These are phyloP conservation scores for Terana coerulea DNA, from an alignment of 768 basidiomycete species.

Conservation along the genomic window DNA sequence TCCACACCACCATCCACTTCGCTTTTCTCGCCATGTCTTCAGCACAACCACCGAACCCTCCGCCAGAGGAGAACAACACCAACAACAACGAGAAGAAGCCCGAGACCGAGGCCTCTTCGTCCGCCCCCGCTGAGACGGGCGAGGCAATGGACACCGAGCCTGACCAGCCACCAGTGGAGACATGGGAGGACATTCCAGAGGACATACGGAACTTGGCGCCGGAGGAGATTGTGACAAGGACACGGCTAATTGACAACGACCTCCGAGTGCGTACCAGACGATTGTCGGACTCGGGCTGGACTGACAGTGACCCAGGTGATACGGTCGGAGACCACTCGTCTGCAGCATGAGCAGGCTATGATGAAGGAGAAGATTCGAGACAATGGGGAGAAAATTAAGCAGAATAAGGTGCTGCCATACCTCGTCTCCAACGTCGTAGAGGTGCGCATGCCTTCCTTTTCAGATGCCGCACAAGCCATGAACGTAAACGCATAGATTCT, in stretches of 20 bases:
- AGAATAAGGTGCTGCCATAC: constrained; percentile 98
- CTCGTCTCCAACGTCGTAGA: constrained; percentile 98
- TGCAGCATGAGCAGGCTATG: constrained; percentile 90
- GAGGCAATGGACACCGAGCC: constrained; percentile 69
- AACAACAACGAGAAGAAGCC: constrained; percentile 49
- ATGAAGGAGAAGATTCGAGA: constrained; percentile 99
- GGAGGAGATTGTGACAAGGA: constrained; percentile 87
- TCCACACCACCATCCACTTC: constrained; percentile 39
- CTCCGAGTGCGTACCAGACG: constrained; percentile 61
- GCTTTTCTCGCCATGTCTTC: constrained; percentile 46
- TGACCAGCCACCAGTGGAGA: constrained; percentile 69
- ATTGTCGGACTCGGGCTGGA: neutral
- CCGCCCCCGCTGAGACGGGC: constrained; percentile 26
- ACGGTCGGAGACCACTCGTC: constrained; percentile 87
- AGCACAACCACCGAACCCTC: constrained; percentile 44
- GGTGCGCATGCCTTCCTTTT: constrained; percentile 40
- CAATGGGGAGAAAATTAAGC: constrained; percentile 97
- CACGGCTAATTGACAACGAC: constrained; percentile 94
- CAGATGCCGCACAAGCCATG: neutral
- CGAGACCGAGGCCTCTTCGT: constrained; percentile 29
- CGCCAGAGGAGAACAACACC: constrained; percentile 22
- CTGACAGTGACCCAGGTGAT: constrained; percentile 66
- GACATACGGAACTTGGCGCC: constrained; percentile 75
- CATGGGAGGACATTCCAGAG: constrained; percentile 88
- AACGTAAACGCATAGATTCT: constrained; percentile 60